Evolutionary conservation across 768 basidiomycete species (phyloP).

Genomic region (Lyophyllum atratum): DNA sequence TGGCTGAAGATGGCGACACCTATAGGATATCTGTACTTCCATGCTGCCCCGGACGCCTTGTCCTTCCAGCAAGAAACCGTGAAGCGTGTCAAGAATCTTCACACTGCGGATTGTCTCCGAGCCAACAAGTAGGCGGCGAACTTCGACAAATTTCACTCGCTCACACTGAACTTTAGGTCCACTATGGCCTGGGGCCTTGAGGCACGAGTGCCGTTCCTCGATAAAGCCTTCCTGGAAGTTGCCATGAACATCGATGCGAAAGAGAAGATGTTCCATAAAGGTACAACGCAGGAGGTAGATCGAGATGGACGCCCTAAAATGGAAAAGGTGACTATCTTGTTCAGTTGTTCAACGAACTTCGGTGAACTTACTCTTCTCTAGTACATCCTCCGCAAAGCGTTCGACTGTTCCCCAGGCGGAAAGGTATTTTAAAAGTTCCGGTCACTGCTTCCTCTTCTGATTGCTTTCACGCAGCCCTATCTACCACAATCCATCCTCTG

Average conservation of each 20-base stretch:
- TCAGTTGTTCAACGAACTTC: background rate
- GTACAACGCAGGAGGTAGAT: constrained; percentile 70
- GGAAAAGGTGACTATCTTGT: constrained; percentile 74
- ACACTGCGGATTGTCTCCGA: constrained; percentile 95
- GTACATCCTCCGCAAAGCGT: constrained; percentile 96
- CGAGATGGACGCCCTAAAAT: constrained; percentile 87
- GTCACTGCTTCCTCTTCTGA: constrained; percentile 1
- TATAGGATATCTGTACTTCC: constrained; percentile 97
- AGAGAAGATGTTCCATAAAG: constrained; percentile 89
- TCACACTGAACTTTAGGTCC: constrained; percentile 50
- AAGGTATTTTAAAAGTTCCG: constrained; percentile 43
- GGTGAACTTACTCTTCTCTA: constrained; percentile 28
- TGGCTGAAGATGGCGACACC: background rate
- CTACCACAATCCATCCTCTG: constrained; percentile 93
- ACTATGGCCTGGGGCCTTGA: constrained; percentile 99
- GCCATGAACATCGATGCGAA: constrained; percentile 89
- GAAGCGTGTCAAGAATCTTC: constrained; percentile 94
- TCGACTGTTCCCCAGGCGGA: constrained; percentile 82
- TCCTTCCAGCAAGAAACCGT: constrained; percentile 97
- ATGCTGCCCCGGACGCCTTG: constrained; percentile 86
- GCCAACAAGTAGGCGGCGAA: constrained; percentile 85
- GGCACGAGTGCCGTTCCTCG: constrained; percentile 97
- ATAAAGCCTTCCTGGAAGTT: constrained; percentile 93
- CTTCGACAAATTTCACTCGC: background rate
- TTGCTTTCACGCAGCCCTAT: constrained; percentile 62